Conservation (phyloP, 805 yeast genomes). For the Metschnikowia lachancei region DNA sequence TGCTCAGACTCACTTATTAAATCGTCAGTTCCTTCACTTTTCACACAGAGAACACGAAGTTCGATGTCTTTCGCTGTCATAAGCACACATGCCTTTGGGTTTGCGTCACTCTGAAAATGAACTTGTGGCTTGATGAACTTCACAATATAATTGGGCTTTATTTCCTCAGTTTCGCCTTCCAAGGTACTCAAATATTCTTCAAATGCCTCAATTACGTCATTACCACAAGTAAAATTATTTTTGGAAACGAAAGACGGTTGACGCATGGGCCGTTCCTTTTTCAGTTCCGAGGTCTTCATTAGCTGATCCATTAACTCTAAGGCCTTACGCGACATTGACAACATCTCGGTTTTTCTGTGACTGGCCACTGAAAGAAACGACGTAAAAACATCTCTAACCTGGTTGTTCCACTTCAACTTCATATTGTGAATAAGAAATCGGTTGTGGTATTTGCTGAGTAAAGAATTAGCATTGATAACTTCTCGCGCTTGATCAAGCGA, state of each 20-base stretch:
- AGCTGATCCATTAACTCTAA: conserved; percentile 47
- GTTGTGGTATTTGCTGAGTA: conserved; percentile 51
- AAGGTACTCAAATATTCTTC: conserved; percentile 50
- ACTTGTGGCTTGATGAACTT: conserved; percentile 79
- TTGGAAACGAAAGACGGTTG: conserved; percentile 13
- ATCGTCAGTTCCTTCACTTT: conserved; percentile 40
- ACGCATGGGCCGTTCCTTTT: conserved; percentile 14
- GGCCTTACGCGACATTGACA: conserved; percentile 49
- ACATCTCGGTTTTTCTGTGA: conserved; percentile 42
- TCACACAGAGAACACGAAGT: conserved; percentile 46
- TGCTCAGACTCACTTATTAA: conserved; percentile 34
- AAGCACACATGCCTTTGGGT: conserved; percentile 47
- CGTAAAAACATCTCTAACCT: conserved; percentile 59
- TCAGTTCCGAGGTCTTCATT: conserved; percentile 23
- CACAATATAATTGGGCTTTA: conserved; percentile 58
- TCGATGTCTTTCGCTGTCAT: conserved; percentile 60
- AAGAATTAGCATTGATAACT: conserved; percentile 22
- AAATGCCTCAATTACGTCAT: conserved; percentile 45
- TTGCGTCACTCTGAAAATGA: conserved; percentile 53
- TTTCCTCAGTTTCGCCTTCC: conserved; percentile 38
- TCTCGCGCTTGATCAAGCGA: conserved; percentile 27
- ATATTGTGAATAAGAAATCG: conserved; percentile 71
- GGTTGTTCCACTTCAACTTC: conserved; percentile 76
- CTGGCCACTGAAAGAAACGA: conserved; percentile 50
- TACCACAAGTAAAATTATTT: conserved; percentile 22